Conservation (phyloP, 805 yeast species). For the Blastobotrys chiropterorum region DNA sequence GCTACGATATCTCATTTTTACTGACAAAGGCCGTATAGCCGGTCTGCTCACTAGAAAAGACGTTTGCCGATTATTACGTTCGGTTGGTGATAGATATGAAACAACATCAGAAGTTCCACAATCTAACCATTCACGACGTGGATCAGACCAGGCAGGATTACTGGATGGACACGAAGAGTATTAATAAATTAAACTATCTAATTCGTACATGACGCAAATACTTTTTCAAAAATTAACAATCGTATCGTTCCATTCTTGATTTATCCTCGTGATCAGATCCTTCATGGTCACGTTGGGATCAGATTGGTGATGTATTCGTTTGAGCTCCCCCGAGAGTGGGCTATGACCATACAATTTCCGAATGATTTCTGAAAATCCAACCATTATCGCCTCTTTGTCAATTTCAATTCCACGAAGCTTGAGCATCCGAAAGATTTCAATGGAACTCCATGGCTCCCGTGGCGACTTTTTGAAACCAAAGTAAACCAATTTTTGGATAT, state of each 20-base stretch:
- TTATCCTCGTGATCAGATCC: not conserved
- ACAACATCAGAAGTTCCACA: too few relatives aligned
- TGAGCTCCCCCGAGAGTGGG: not conserved
- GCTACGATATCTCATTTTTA: conserved; percentile 29
- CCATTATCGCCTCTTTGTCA: not conserved
- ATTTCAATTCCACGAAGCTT: not conserved
- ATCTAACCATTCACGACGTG: too few relatives aligned
- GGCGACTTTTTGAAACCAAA: not conserved
- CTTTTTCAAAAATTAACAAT: not conserved
- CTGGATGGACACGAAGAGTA: not conserved
- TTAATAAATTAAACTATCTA: too few relatives aligned
- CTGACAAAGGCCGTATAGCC: conserved; percentile 26
- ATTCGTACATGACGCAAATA: too few relatives aligned
- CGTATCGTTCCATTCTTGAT: not conserved
- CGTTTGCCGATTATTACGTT: conserved; percentile 12
- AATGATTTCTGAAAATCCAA: not conserved
- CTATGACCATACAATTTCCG: not conserved
- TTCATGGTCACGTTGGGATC: not conserved
- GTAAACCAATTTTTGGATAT: not conserved
- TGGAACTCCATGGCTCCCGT: not conserved
- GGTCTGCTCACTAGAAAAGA: conserved; percentile 37
- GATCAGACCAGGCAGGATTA: not conserved
- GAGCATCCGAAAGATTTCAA: not conserved
- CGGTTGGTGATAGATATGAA: not conserved
- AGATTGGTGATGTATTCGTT: not conserved